Conservation (phyloP, 2,329 filamentous ascomycete genomes). For the Nectriaceae sp. region DNA sequence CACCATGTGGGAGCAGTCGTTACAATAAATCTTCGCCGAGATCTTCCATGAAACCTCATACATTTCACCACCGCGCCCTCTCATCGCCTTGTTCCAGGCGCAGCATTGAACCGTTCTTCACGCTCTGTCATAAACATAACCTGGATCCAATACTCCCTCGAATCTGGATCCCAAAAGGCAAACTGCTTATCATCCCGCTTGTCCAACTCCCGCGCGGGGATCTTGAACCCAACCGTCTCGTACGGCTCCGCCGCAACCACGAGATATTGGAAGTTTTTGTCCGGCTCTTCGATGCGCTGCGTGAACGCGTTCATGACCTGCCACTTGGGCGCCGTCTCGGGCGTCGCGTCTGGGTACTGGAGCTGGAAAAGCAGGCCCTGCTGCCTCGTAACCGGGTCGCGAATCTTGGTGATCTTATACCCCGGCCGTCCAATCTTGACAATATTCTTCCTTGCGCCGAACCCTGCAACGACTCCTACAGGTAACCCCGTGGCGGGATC, state of each 20-base stretch:
- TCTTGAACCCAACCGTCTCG: constrained; percentile 95
- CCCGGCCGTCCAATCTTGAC: constrained; percentile 96
- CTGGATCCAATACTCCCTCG: constrained; percentile 97
- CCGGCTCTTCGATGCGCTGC: constrained; percentile 91
- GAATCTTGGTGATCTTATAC: constrained; percentile 96
- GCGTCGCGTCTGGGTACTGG: constrained; percentile 87
- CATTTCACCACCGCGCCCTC: background rate
- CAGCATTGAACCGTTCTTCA: constrained; percentile 80
- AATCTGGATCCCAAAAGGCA: constrained; percentile 92
- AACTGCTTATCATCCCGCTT: constrained; percentile 85
- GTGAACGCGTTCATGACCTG: constrained; percentile 98
- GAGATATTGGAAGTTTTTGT: constrained; percentile 93
- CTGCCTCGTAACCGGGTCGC: constrained; percentile 86
- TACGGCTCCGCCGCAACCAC: constrained; percentile 96
- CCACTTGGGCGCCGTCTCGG: constrained; percentile 76
- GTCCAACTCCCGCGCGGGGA: constrained; percentile 92
- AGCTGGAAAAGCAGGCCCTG: constrained; percentile 93
- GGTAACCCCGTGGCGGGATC: constrained; percentile 71
- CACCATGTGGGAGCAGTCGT: too few species aligned
- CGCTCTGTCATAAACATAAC: constrained; percentile 98
- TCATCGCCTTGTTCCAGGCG: constrained; percentile 56
- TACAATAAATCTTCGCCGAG: too few species aligned
- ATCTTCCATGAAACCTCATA: too few species aligned
- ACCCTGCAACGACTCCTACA: constrained; percentile 73
- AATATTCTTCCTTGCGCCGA: constrained; percentile 74